Percentiles rank a stretch among this genome's conserved stretches.
Conservation (phyloP, 2,329 filamentous ascomycete species). For the Cadophora malorum region DNA sequence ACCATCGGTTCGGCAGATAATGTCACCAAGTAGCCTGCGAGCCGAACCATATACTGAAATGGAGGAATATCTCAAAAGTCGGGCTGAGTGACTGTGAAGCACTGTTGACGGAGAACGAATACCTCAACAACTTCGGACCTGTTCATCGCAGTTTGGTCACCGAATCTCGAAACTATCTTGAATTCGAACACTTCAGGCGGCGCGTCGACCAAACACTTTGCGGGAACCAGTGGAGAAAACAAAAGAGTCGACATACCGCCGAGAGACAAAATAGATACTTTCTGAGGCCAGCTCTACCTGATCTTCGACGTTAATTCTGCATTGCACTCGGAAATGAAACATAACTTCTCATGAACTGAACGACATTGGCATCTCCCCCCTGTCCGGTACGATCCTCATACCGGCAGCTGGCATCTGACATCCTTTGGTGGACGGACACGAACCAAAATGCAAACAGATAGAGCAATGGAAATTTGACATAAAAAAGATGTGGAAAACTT, state of each 20-base stretch:
- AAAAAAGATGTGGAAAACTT: background rate
- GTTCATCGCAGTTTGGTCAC: background rate
- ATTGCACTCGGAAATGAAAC: background rate
- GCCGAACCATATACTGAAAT: too few relatives aligned
- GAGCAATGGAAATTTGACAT: background rate
- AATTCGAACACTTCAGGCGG: background rate
- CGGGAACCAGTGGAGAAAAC: background rate
- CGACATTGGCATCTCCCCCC: background rate
- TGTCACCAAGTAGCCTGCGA: too few relatives aligned
- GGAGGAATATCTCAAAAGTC: too few relatives aligned
- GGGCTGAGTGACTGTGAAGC: too few relatives aligned
- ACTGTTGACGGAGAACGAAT: background rate
- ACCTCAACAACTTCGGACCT: background rate
- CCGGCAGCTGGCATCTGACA: background rate
- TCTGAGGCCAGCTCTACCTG: background rate
- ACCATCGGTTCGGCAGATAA: too few relatives aligned
- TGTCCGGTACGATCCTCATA: background rate
- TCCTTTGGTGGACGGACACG: background rate
- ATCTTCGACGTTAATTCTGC: background rate
- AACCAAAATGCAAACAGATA: background rate
- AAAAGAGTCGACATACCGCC: background rate
- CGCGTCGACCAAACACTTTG: background rate
- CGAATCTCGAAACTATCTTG: background rate
- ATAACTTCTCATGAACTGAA: background rate
- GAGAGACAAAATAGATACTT: background rate